These are phyloP conservation scores for Metschnikowia vanudenii DNA, from an alignment of 805 yeast genomes.

Conservation along the genomic window DNA sequence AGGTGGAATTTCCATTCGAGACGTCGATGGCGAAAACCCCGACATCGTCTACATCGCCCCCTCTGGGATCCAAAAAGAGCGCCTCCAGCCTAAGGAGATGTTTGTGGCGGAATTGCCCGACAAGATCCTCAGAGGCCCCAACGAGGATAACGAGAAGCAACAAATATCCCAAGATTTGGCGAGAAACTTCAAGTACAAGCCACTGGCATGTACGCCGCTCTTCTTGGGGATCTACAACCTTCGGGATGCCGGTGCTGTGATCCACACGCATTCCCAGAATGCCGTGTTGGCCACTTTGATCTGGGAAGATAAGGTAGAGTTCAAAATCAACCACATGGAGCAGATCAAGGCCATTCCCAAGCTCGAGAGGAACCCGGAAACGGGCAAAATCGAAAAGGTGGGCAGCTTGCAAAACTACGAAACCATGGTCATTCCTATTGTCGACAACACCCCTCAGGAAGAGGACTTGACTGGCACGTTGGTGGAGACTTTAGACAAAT, in stretches of 20 bases:
- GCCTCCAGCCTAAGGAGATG: slow-evolving; percentile 77
- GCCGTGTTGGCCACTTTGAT: slow-evolving; percentile 81
- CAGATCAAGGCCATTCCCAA: slow-evolving; percentile 90
- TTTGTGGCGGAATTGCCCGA: slow-evolving; percentile 66
- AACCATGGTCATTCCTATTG: slow-evolving; percentile 80
- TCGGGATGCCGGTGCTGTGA: slow-evolving; percentile 85
- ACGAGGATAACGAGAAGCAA: slow-evolving; percentile 20
- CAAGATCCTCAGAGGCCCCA: slow-evolving; percentile 59
- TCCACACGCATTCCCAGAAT: slow-evolving; percentile 89
- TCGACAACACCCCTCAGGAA: slow-evolving; percentile 87
- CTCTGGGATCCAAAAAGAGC: slow-evolving; percentile 93
- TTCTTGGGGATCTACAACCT: slow-evolving; percentile 68
- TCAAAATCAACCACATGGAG: slow-evolving; percentile 77
- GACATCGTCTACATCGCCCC: slow-evolving; percentile 77
- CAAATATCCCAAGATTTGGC: slow-evolving; percentile 34
- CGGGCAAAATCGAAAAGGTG: slow-evolving; percentile 48
- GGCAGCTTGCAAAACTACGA: slow-evolving; percentile 74
- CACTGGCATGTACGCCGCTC: slow-evolving; percentile 92
- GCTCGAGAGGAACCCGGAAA: slow-evolving; percentile 27
- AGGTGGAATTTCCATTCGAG: slow-evolving; percentile 83
- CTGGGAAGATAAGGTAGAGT: slow-evolving; percentile 59
- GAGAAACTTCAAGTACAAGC: slow-evolving; percentile 54
- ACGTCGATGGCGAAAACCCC: slow-evolving; percentile 40
- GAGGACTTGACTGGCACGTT: slow-evolving; percentile 73
- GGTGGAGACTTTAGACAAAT: slow-evolving; percentile 58